Base-by-base conservation (phyloP, 2,329 filamentous ascomycete species). In the Xylaria hypoxylon region DNA sequence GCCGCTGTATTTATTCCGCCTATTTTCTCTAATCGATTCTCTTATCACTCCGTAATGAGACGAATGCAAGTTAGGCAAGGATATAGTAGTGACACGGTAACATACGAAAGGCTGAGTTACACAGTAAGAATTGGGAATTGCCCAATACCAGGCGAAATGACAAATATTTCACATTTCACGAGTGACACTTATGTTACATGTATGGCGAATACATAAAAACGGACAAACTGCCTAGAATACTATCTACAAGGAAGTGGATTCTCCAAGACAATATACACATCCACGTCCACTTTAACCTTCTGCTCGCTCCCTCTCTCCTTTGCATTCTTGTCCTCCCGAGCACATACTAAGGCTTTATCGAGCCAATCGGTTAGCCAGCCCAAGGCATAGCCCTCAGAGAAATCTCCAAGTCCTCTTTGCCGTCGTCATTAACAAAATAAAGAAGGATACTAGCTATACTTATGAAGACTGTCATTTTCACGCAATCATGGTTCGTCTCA, bases 211-310 rank as follows among this genome's bases (percentile, higher is more conserved):
- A 19, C 11, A 24, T 35, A 33, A 31, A 47, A 56, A 45, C 45
- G 28, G 26, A 19, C 26, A 52, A 45, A 19, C 40, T 42, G 50
- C 47, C 35, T 63, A 33, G 26, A 19, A 52, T 50, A 58, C 51
- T 40, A 65, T 58, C 59, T 57, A 63, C 56, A 24, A 42, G 31
- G 52, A 58, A 62, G 52, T 47, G 47, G 24, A 33, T 40, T 55
- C 24, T 35, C 48, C 24, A 28, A 59, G 45, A 45, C 59, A 66
- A 60, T 62, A 60, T 65, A 68, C 55, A 65, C 31, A 53, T 47
- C 28, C 35, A 48, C 55, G 26, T 51, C 24, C 47, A 64, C 42
- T 35, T 59, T 22, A 7, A 38, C 1, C 33, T 38, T 31, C n/a
- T 38, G n/a, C 47, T 45, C 28, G 6, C 38, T 51, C 51, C 13